Percentiles rank a stretch among this genome's conserved stretches.
Conservation (phyloP, 2,329 filamentous ascomycete species). For the Reticulascus tulasneorum region DNA sequence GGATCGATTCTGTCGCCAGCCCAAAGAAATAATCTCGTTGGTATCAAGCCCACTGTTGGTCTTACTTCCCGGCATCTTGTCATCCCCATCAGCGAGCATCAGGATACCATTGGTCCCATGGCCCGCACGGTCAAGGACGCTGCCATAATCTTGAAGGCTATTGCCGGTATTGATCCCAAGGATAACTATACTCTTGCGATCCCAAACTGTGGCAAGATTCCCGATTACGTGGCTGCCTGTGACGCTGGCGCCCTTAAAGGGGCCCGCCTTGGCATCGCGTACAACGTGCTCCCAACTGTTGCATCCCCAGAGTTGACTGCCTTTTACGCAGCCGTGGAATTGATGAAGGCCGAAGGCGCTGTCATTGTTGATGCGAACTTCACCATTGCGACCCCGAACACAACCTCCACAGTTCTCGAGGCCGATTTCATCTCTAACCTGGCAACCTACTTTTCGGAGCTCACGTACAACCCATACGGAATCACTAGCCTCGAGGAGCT, state of each 20-base stretch:
- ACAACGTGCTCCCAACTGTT: conserved; percentile 57
- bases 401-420: conserved; percentile 36
- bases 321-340: conserved; percentile 48
- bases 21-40: conserved; percentile 54
- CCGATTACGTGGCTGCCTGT: conserved; percentile 25
- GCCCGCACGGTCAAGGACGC: conserved; percentile 60
- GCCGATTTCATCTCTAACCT: conserved; percentile 46
- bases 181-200: conserved; percentile 60
- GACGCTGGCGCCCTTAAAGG: conserved; percentile 47
- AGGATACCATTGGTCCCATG: conserved; percentile 61
- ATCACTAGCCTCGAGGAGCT: conserved; percentile 46
- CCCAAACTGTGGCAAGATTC: conserved; percentile 34
- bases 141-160: conserved; percentile 54
- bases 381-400: not conserved
- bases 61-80: conserved; percentile 59
- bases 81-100: conserved; percentile 57
- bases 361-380: conserved; percentile 53
- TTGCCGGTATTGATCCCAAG: conserved; percentile 53
- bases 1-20: conserved; percentile 58
- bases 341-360: conserved; percentile 53
- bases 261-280: conserved; percentile 58
- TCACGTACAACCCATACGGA: conserved; percentile 49
- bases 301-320: conserved; percentile 43
- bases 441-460: conserved; percentile 45
- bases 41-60: conserved; percentile 64